Percentiles rank a stretch among this genome's conserved stretches.
Conservation (phyloP, 441 rosid genomes). For the Iberis amara region DNA sequence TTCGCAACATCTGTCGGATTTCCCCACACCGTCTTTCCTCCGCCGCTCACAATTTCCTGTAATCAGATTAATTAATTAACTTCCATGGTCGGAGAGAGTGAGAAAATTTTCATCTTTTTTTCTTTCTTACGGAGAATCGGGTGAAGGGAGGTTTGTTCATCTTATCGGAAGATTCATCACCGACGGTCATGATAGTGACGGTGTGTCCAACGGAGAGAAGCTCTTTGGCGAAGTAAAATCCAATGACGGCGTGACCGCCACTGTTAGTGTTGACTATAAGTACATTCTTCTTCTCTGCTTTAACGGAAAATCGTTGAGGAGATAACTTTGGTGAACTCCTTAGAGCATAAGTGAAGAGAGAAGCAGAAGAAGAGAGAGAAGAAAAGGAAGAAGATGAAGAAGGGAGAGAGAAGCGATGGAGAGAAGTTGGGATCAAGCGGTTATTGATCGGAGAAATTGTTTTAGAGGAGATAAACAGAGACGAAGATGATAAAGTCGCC, state of each 20-base stretch:
- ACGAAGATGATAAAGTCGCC: slow-evolving; percentile 28
- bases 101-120: too few species aligned
- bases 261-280: slow-evolving; percentile 80
- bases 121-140: slow-evolving; percentile 64
- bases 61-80: not conserved
- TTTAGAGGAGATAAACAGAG: slow-evolving; percentile 25
- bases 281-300: slow-evolving; percentile 75
- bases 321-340: slow-evolving; percentile 25
- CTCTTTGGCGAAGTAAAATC: slow-evolving; percentile 80
- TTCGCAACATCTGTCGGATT: slow-evolving; percentile 66
- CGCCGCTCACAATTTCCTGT: slow-evolving; percentile 77
- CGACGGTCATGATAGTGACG: slow-evolving; percentile 75
- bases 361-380: slow-evolving; percentile 33
- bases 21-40: slow-evolving; percentile 89
- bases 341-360: slow-evolving; percentile 29
- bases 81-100: not conserved
- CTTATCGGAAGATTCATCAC: slow-evolving; percentile 73
- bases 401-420: slow-evolving; percentile 41
- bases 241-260: slow-evolving; percentile 85
- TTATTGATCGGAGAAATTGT: slow-evolving; percentile 24
- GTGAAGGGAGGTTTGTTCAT: slow-evolving; percentile 91
- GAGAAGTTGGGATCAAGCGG: slow-evolving; percentile 45
- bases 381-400: slow-evolving; percentile 36
- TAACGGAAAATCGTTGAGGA: slow-evolving; percentile 33
- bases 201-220: slow-evolving; percentile 70